Base-by-base conservation (phyloP, 805 yeast genomes). In the Candida krabiensis region DNA sequence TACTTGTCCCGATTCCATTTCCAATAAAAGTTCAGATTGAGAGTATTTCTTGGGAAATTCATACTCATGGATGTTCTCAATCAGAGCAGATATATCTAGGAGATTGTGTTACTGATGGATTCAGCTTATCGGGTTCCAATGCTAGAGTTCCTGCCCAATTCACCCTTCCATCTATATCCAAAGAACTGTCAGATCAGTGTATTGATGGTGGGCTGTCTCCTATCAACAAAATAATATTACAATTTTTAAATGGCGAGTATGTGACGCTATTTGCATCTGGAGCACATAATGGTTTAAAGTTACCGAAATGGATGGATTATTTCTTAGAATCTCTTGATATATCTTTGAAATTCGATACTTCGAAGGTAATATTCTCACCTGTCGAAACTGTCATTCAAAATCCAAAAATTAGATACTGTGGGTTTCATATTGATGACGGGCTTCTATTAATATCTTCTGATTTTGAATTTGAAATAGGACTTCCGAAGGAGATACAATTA, bases 231-330 rank as follows among this genome's bases (percentile, higher is more conserved):
- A 4, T 38, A 6, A 9, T 45, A 12, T 9, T n/a, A 2, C 11
- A 29, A 9, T 14, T 41, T 15, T 15, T 41, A 9, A n/a, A 33
- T n/a, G 34, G 38, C 15, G 35, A 33, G 12, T 26, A 23, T 2
- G 18, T 40, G 5, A 12, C 14, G 12, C 17, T 40, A 4, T 24
- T 33, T 30, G 30, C 42, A 5, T 25, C 39, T 3, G 53, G 51
- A 12, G 13, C 31, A 4, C 9, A 17, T 18, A 4, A 22, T 15
- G 3, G 24, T 19, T 9, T 15, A 12, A 9, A 12, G 17, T 11
- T 19, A 30, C 36, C 39, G 3, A 21, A 17, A 9, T 50, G 53
- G 52, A 19, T 47, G 12, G 12, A 19, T 2, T 23, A n/a, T 3
- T 21, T 43, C 4, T 23, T 50, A 2, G 33, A 40, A 4, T 12